Evolutionary conservation across 164 flowering plant species (phyloP), one percentile per base, ranked within the genome.

Genomic region (Paratinospora sagittata): DNA sequence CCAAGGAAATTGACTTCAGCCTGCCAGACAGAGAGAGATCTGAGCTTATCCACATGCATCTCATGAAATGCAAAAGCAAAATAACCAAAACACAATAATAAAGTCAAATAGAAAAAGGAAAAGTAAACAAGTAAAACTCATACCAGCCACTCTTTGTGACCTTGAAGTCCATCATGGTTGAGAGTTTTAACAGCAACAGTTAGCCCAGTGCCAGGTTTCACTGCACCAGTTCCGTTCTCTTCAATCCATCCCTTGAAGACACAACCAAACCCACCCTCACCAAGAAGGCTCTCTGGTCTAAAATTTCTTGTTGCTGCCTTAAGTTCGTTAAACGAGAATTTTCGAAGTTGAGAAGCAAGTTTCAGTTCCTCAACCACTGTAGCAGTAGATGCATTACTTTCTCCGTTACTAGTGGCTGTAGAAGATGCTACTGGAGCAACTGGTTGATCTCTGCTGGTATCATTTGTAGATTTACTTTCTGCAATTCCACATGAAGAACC

Each of bases 81-180:
- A 60, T 34, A 1, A 37, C 30, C 21, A 64, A n/a, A 30, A 34
- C 0, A 47, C 23, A 39, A 12, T 33, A 63, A 23, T 55, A 10
- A 24, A 7, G 66, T 26, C 27, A 8, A 7, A 52, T 8, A 73
- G 41, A 24, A 84, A 84, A 47, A 82, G 82, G 75, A 84, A n/a
- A 47, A 63, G 41, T 39, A 17, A 27, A 71, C 57, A 30, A 66
- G 49, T 60, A 58, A 43, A 70, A 19, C 67, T 16, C 87, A 45
- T 74, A 93, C 98, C 93, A 93, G 86, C 98, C 98, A 93, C 80
- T 93, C 98, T 83, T 91, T 93, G 73, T 93, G 98, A 76, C 98
- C 98, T 84, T 93, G 98, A 71, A 93, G 96, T 26, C 97, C 97
- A 82, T 93, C 97, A 73, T 91, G 98, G 73, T 93, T 93, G 69